Evolutionary conservation across 2,329 filamentous ascomycete species (phyloP).

Genomic region (Arthrobotrys musiformis): DNA sequence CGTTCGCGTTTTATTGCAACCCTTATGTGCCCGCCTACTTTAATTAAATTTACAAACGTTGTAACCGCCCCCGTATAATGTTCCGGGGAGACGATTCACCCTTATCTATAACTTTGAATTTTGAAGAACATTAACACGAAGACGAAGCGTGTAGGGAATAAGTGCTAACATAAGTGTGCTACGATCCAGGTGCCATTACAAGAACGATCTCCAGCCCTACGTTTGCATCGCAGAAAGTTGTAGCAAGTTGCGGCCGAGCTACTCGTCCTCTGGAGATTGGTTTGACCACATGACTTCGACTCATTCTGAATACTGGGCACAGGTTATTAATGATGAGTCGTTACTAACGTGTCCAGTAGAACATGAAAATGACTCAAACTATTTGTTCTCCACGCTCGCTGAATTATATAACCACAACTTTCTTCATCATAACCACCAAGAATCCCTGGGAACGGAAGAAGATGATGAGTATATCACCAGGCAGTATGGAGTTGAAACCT

Average conservation of each 20-base stretch:
- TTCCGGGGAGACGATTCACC: no score
- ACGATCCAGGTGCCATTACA: constrained; percentile 1
- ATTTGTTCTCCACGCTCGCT: neutral
- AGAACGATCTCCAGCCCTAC: neutral
- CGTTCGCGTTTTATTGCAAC: no score
- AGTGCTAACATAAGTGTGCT: neutral
- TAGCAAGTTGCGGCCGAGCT: neutral
- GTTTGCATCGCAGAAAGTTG: constrained; percentile 8
- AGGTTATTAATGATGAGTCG: neutral
- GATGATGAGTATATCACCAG: neutral
- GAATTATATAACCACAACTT: neutral
- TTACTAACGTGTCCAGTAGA: neutral
- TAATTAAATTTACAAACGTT: no score
- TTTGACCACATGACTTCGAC: neutral
- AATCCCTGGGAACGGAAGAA: neutral
- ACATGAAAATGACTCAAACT: constrained; percentile 11
- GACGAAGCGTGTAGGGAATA: neutral
- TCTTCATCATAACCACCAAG: neutral
- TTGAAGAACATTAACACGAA: neutral
- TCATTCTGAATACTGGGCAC: neutral
- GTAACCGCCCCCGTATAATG: no score
- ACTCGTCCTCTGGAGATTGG: constrained; percentile 14
- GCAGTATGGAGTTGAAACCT: neutral
- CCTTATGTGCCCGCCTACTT: no score
- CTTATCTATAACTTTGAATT: no score